A percentile compares a stretch with the other conserved stretches of the same genome.
Conservation (phyloP, 176 grass and related monocot genomes). For the Metroxylon sagu region DNA sequence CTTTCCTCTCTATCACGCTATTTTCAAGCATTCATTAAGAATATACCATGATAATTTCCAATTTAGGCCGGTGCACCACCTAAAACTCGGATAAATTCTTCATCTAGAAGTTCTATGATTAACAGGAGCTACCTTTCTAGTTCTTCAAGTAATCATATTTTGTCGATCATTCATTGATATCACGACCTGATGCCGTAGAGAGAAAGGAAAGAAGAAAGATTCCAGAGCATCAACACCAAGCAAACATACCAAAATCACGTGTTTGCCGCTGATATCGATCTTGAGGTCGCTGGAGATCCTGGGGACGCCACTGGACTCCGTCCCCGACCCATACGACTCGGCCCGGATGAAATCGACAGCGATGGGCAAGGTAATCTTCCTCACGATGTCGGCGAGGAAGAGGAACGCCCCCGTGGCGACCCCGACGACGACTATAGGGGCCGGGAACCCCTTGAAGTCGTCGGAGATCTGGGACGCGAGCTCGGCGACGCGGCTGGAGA, state of each 20-base stretch:
- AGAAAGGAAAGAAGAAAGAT: neutral
- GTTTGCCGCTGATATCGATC: constrained; percentile 64
- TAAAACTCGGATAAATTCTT: too few relatives aligned
- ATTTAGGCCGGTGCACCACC: too few relatives aligned
- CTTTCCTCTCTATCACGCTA: too few relatives aligned
- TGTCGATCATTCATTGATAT: too few relatives aligned
- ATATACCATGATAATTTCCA: too few relatives aligned
- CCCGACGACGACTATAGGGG: constrained; percentile 20
- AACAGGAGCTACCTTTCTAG: too few relatives aligned
- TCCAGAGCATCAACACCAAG: neutral
- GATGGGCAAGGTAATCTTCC: constrained; percentile 45
- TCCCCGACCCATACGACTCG: constrained; percentile 83
- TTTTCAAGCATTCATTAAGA: too few relatives aligned
- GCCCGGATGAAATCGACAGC: constrained; percentile 62
- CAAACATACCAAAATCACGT: constrained; percentile 58
- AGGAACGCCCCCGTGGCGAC: constrained; percentile 76
- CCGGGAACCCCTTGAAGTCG: constrained; percentile 20
- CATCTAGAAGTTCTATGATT: too few relatives aligned
- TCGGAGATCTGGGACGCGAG: constrained; percentile 38
- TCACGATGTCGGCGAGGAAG: constrained; percentile 79
- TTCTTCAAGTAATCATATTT: too few relatives aligned
- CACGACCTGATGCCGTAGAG: too few relatives aligned
- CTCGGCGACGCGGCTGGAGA: constrained; percentile 43
- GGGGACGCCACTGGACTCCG: constrained; percentile 54
- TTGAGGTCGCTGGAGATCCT: constrained; percentile 73